Evolutionary conservation across 306 rosid species (phyloP), one percentile per base, ranked within the genome.

Genomic region (Styphnolobium japonicum): DNA sequence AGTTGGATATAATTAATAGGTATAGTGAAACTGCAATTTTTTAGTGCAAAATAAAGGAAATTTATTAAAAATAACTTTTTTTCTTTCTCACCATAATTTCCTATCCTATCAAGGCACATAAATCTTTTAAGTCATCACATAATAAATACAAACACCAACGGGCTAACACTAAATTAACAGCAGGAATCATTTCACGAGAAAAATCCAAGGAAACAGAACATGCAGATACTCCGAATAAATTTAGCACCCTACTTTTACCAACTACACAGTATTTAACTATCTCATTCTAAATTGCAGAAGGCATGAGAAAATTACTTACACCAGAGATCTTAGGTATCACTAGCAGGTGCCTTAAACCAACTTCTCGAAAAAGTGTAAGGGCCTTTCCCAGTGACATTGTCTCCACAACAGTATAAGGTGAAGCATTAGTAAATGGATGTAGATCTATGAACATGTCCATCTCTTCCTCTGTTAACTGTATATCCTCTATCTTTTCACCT

Each of bases 361-460:
- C 88, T 83, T 86, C 88, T 57, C 99, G 91, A 53, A 95, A 93
- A 69, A 93, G 94, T 42, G 62, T 79, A 29, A 87, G 93, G 57
- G 98, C 99, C 93, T 95, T 95, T 19, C 86, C 97, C 4, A 95
- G 74, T 12, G 98, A 90, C 99, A 93, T 95, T 6, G 99, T 87
- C 80, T 91, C 99, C 82, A 93, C 89, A 23, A 95, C 97, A 6
- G 99, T 91, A 67, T 85, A 93, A 48, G 99, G 99, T 2, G 99
- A 95, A 76, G 97, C 79, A 73, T 95, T 95, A 4, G 93, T 78
- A 80, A 90, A 93, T 36, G 97, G 97, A 93, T 93, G 99, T 62
- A 95, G 87, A 81, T 96, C 97, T 11, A 93, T 33, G 84, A 79
- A 90, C 98, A 93, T 91, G 36, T 90, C 96, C 96, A 86, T 84